Evolutionary conservation across 2,329 filamentous ascomycete genomes (phyloP).

Genomic region (Emmonsiellopsis sp.): DNA sequence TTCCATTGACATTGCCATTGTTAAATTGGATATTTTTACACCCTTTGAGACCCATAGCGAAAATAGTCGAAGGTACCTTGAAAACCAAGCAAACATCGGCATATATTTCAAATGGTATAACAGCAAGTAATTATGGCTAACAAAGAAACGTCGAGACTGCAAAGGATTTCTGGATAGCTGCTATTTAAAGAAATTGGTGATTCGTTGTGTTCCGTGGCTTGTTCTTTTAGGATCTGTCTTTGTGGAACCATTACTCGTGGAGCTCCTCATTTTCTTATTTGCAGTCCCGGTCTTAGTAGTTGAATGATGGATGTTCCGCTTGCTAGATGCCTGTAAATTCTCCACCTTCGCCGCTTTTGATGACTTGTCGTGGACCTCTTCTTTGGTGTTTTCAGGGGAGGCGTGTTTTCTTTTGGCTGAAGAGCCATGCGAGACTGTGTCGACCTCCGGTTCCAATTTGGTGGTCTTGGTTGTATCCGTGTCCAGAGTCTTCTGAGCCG

Average conservation of each 20-base stretch:
- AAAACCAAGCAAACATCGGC: too few species aligned
- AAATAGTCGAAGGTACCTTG: too few species aligned
- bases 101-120: neutral
- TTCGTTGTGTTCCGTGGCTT: constrained; percentile 43
- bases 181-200: constrained; percentile 42
- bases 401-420: constrained; percentile 6
- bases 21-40: too few species aligned
- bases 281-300: constrained; percentile 17
- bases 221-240: constrained; percentile 32
- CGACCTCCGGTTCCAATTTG: constrained; percentile 10
- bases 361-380: constrained; percentile 23
- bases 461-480: constrained; percentile 22
- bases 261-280: constrained; percentile 42
- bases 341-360: constrained; percentile 6
- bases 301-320: constrained; percentile 10
- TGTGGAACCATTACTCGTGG: constrained; percentile 47
- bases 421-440: constrained; percentile 16
- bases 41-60: too few species aligned
- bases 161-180: neutral
- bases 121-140: neutral
- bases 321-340: neutral
- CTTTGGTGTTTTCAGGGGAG: constrained; percentile 26
- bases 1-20: too few species aligned
- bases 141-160: neutral
- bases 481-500: neutral